These are phyloP conservation scores for Apiospora marii DNA, from an alignment of 2,329 filamentous ascomycete genomes.

Conservation along the genomic window DNA sequence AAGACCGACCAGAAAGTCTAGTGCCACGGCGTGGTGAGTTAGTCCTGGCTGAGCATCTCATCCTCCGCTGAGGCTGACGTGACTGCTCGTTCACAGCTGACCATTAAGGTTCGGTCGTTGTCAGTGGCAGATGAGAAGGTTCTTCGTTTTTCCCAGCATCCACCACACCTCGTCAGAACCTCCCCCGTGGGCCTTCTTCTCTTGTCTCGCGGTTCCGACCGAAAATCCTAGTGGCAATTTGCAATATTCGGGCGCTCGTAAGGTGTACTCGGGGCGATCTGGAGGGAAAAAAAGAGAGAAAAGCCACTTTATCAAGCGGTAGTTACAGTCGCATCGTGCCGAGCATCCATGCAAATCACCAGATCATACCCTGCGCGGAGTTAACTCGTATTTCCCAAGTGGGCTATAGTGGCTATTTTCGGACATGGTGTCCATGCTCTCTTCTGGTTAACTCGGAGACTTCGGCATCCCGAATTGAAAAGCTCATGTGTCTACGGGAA, in stretches of 20 bases:
- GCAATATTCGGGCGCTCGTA: neutral
- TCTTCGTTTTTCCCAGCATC: conserved; percentile 6
- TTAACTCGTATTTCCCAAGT: conserved; percentile 16
- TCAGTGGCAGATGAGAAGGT: conserved; percentile 1
- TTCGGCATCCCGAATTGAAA: neutral
- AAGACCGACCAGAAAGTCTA: neutral
- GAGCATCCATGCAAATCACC: neutral
- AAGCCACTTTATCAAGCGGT: conserved; percentile 4
- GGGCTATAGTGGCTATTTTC: conserved; percentile 13
- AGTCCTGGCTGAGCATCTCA: conserved; percentile 2
- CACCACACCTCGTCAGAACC: conserved; percentile 16
- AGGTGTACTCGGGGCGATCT: neutral
- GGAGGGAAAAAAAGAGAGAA: neutral
- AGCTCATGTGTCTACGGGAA: neutral
- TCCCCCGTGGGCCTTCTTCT: neutral
- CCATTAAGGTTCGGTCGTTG: conserved; percentile 12
- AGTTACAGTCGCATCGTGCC: conserved; percentile 2
- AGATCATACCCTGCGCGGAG: conserved; percentile 15
- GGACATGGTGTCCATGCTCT: conserved; percentile 9
- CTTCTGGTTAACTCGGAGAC: neutral
- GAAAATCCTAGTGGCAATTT: conserved; percentile 6
- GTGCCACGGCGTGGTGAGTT: neutral
- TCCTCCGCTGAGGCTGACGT: conserved; percentile 10
- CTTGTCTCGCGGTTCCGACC: conserved; percentile 8
- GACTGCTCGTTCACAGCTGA: conserved; percentile 7